These are phyloP conservation scores for Aspergillus clavatus DNA, from an alignment of 2,329 filamentous ascomycete species.

Conservation along the genomic window DNA sequence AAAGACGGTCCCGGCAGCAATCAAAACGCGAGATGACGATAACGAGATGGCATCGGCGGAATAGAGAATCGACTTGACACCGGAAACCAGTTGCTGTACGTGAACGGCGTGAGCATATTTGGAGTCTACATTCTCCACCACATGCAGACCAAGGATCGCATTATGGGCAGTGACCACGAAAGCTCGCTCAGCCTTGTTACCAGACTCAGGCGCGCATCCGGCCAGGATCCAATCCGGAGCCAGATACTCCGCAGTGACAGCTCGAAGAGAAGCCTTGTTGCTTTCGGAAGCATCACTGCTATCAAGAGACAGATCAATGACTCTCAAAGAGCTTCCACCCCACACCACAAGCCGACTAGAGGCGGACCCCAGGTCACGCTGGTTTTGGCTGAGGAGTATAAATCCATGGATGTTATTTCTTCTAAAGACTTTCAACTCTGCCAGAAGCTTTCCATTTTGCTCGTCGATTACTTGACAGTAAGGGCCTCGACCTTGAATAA, in stretches of 20 bases:
- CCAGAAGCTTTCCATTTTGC: slow-evolving; percentile 23
- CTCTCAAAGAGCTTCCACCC: slow-evolving; percentile 59
- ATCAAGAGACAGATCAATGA: slow-evolving; percentile 30
- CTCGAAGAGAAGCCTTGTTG: slow-evolving; percentile 19
- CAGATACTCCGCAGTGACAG: slow-evolving; percentile 39
- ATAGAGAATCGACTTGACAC: slow-evolving; percentile 76
- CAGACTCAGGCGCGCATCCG: slow-evolving; percentile 42
- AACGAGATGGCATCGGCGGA: slow-evolving; percentile 70
- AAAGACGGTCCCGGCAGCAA: slow-evolving; percentile 88
- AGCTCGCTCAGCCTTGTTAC: slow-evolving; percentile 35
- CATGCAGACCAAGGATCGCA: slow-evolving; percentile 57
- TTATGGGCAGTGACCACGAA: slow-evolving; percentile 83
- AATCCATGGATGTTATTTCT: slow-evolving; percentile 40
- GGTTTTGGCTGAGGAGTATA: slow-evolving; percentile 20
- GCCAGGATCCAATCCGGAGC: slow-evolving; percentile 76
- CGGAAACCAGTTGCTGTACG: slow-evolving; percentile 42
- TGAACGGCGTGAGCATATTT: slow-evolving; percentile 23
- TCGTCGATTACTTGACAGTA: slow-evolving; percentile 33
- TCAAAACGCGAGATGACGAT: slow-evolving; percentile 56
- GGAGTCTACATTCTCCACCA: slow-evolving; percentile 12
- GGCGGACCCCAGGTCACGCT: slow-evolving; percentile 10
- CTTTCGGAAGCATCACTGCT: slow-evolving; percentile 19
- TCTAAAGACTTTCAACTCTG: slow-evolving; percentile 30
- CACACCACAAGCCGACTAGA: slow-evolving; percentile 52
- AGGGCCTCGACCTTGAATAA: slow-evolving; percentile 39